Evolutionary conservation across 2,329 filamentous ascomycete genomes (phyloP).

Genomic region (Metarhizium rileyi): DNA sequence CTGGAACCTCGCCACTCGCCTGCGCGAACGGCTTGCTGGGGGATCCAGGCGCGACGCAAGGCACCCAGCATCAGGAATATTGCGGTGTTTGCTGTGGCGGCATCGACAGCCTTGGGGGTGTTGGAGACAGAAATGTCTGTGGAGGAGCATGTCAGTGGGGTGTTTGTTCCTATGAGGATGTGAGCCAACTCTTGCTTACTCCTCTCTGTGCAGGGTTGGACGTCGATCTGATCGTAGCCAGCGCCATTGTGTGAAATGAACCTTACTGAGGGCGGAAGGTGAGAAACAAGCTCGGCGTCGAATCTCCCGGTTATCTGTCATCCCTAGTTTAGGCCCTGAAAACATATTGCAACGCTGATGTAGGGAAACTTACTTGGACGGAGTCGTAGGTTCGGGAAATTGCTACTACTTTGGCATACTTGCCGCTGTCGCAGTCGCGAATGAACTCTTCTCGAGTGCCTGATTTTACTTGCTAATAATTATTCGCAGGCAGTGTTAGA

Average conservation of each 20-base stretch:
- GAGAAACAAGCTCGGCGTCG: constrained; percentile 49
- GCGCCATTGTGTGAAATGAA: constrained; percentile 32
- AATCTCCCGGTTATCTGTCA: constrained; percentile 47
- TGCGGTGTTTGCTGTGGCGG: constrained; percentile 61
- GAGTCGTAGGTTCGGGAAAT: constrained; percentile 46
- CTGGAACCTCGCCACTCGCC: constrained; percentile 47
- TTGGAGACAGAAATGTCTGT: constrained; percentile 51
- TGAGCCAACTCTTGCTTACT: constrained; percentile 3
- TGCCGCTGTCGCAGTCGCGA: constrained; percentile 44
- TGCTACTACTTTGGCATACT: constrained; percentile 45
- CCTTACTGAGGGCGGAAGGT: constrained; percentile 28
- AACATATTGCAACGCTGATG: background rate
- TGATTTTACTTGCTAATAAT: constrained; percentile 8
- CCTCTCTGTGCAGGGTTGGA: constrained; percentile 45
- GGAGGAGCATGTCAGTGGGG: background rate
- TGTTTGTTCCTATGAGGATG: too few species aligned
- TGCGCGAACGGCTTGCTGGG: constrained; percentile 47
- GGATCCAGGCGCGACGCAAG: constrained; percentile 52
- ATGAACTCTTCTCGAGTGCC: constrained; percentile 11
- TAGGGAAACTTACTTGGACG: constrained; percentile 4
- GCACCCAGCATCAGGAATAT: constrained; percentile 64
- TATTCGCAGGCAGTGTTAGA: background rate
- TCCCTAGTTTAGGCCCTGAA: background rate
- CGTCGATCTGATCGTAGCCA: constrained; percentile 64
- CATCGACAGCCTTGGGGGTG: constrained; percentile 56